These are phyloP conservation scores for Coemansia sp. DNA, from an alignment of 192 early-diverging fungal genomes.

Conservation along the genomic window DNA sequence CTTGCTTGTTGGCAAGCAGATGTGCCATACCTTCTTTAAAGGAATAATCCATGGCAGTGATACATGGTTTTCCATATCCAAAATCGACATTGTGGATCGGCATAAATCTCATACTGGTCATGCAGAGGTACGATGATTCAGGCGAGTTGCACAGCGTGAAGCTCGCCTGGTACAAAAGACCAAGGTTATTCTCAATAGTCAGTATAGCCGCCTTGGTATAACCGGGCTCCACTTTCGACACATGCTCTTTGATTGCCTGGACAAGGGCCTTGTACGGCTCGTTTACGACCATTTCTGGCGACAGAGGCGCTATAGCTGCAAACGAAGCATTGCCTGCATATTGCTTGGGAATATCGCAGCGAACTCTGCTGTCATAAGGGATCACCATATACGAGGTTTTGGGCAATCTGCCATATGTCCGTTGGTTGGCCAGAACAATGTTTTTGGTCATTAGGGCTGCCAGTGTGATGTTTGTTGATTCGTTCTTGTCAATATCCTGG, in stretches of 20 bases:
- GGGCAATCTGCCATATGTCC: conserved; percentile 16
- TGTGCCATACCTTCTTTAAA: conserved; percentile 37
- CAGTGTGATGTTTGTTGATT: conserved; percentile 24
- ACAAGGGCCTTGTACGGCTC: conserved; percentile 27
- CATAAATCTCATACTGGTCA: conserved; percentile 38
- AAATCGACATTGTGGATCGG: conserved; percentile 38
- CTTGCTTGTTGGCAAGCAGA: conserved; percentile 36
- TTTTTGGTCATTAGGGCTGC: conserved; percentile 25
- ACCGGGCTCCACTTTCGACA: conserved; percentile 17
- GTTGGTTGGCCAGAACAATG: conserved; percentile 25
- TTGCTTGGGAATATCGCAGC: conserved; percentile 21
- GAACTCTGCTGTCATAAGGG: conserved; percentile 35
- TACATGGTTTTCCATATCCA: conserved; percentile 34
- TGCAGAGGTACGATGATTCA: conserved; percentile 30
- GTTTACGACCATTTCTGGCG: not conserved
- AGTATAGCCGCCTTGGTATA: conserved; percentile 33
- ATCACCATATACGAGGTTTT: conserved; percentile 31
- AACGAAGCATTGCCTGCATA: conserved; percentile 42
- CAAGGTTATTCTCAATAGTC: conserved; percentile 36
- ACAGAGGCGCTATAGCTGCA: conserved; percentile 25
- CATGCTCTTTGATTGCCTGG: conserved; percentile 26
- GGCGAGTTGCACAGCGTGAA: conserved; percentile 35
- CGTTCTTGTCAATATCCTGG: conserved; percentile 25
- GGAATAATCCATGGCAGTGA: conserved; percentile 34
- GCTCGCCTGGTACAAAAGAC: conserved; percentile 32